phyloP scores from a whole-genome alignment of 2,329 filamentous ascomycete species.

The Trichoderma atrobrunneum region DNA sequence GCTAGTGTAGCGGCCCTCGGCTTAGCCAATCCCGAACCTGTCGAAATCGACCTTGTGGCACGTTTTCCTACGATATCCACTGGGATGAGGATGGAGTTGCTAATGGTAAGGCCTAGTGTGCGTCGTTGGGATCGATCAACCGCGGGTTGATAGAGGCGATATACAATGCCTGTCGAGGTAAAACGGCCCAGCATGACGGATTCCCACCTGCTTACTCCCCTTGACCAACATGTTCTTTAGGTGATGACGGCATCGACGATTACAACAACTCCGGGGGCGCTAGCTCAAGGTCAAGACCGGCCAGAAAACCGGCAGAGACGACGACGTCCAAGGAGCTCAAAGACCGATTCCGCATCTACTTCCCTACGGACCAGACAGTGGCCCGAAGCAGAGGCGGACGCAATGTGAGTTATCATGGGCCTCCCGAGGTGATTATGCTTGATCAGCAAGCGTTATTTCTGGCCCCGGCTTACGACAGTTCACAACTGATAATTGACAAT shows the following conservation, averaged over 20 bases:
- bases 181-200: neutral
- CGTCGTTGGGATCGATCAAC: constrained; percentile 77
- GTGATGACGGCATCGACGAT: constrained; percentile 44
- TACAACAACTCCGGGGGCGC: constrained; percentile 37
- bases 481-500: neutral
- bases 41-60: constrained; percentile 74
- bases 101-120: constrained; percentile 50
- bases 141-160: constrained; percentile 60
- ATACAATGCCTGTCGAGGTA: constrained; percentile 56
- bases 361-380: constrained; percentile 72
- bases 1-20: constrained; percentile 63
- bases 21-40: constrained; percentile 49
- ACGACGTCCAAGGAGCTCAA: constrained; percentile 29
- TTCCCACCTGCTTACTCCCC: neutral
- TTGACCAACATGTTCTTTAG: constrained; percentile 23
- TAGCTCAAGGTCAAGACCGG: constrained; percentile 30
- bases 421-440: neutral
- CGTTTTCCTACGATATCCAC: constrained; percentile 12
- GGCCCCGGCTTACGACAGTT: neutral
- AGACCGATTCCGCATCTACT: constrained; percentile 70
- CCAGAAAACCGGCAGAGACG: constrained; percentile 26
- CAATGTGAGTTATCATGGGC: constrained; percentile 42
- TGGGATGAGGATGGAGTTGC: neutral
- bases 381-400: constrained; percentile 60
- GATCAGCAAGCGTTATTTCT: neutral